Evolutionary conservation across 202 grass and related monocot species (phyloP), one percentile per base, ranked within the genome.

Genomic region (Setaria viridis): DNA sequence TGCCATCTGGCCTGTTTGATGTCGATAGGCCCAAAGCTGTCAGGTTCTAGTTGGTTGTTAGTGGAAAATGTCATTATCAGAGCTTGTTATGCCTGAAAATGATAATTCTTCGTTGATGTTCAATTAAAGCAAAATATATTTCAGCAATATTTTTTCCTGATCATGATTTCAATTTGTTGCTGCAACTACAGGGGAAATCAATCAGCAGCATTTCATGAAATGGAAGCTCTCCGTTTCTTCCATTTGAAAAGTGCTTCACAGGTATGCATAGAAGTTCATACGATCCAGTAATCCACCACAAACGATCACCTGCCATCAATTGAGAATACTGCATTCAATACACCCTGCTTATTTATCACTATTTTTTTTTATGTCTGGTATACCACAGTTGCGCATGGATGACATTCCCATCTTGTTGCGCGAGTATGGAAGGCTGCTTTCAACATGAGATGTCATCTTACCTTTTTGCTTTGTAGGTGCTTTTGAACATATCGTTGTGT

Each of bases 191-290:
- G 93, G 72, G 88, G 63, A 79, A 88, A 78, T 78, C 71, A 84
- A 56, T 80, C 84, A 60, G 7, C 70, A 34, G 56, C 9, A 48
- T 90, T 85, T 56, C 70, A 16, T 57, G 79, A 84, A 55, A 84
- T 69, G 49, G 89, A 91, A 74, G 37, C 78, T 56, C 81, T 66
- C 45, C 71, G 87, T 5, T 89, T 95, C 88, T 99, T 94, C 87
- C 91, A 99, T 90, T 85, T 99, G 82, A 95, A 86, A 95, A 92
- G 77, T 74, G 90, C 85, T 84, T 92, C 88, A 3, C 88, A 94
- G 90, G 96, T 99, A 89, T 54, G 67, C 82, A 15, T 76, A 49
- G 11, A 62, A 80, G 39, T 45, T 11, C 32, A 70, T 54, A 35
- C 9, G 51, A 87, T 49, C 72, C 53, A 21, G 30, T 34, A 59